Percentiles rank a stretch among this genome's conserved stretches.
These are phyloP conservation scores for Antitrichia curtipendula DNA, from an alignment of 225 moss, liverwort and hornwort species.

Conservation along the genomic window DNA sequence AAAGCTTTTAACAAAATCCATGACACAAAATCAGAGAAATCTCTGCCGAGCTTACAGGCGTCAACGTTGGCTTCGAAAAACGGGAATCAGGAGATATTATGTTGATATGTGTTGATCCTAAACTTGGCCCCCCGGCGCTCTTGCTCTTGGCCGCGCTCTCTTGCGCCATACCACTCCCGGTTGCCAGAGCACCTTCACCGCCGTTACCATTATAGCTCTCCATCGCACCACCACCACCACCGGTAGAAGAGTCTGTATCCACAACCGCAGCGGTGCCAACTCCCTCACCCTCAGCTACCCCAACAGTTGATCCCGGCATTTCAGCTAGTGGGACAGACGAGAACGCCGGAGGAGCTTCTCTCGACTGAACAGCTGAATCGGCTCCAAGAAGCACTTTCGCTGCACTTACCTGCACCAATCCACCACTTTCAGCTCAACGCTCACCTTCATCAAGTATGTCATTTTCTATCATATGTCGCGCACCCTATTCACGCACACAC, in stretches of 20 bases:
- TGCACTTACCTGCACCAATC: slow-evolving; percentile 53
- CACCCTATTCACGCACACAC: not conserved
- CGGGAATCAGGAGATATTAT: slow-evolving; percentile 46
- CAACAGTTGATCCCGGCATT: not conserved
- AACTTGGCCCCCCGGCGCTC: slow-evolving; percentile 9
- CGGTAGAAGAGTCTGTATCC: not conserved
- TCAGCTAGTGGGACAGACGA: slow-evolving; percentile 55
- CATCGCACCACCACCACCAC: not conserved
- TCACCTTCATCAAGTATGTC: not conserved
- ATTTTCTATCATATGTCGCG: not conserved
- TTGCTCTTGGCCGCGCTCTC: slow-evolving; percentile 14
- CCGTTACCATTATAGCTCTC: not conserved
- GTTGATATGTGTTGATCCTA: slow-evolving; percentile 28
- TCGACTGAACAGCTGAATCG: slow-evolving; percentile 26
- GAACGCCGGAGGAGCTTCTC: slow-evolving; percentile 56
- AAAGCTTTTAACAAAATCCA: not conserved
- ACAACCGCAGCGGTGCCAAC: slow-evolving; percentile 3
- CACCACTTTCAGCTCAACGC: not conserved
- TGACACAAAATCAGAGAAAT: not conserved
- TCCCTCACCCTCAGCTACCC: slow-evolving; percentile 8
- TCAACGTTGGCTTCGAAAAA: slow-evolving; percentile 26
- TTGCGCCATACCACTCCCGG: not conserved
- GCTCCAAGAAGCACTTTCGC: slow-evolving; percentile 66
- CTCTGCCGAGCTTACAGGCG: slow-evolving; percentile 35
- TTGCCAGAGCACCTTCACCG: not conserved